These are phyloP conservation scores for Bruguiera parviflora DNA, from an alignment of 345 rosid species.

Conservation along the genomic window DNA sequence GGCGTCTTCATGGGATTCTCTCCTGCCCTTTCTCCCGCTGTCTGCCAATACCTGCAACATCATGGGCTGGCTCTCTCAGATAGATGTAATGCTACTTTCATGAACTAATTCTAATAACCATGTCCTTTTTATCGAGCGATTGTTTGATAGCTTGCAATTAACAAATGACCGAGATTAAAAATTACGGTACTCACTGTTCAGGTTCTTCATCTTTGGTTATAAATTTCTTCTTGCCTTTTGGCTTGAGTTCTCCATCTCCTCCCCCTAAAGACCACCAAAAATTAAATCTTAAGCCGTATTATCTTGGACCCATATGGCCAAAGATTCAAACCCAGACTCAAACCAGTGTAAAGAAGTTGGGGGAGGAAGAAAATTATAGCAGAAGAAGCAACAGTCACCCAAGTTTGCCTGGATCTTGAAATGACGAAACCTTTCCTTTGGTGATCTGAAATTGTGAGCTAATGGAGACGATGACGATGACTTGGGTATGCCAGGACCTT, in stretches of 20 bases:
- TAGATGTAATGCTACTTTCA: too few species aligned
- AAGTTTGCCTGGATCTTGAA: slow-evolving; percentile 58
- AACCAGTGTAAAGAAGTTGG: neutral
- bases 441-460: slow-evolving; percentile 18
- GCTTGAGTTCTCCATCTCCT: slow-evolving; percentile 67
- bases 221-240: slow-evolving; percentile 75
- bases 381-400: slow-evolving; percentile 29
- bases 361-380: neutral
- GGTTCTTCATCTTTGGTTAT: slow-evolving; percentile 92
- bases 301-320: neutral
- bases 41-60: slow-evolving; percentile 76
- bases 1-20: slow-evolving; percentile 98
- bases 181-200: slow-evolving; percentile 47
- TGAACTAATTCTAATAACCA: too few species aligned
- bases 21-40: slow-evolving; percentile 86
- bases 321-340: neutral
- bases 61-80: neutral
- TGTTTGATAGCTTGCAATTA: too few species aligned
- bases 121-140: too few species aligned
- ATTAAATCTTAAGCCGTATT: neutral
- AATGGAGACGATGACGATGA: slow-evolving; percentile 23
- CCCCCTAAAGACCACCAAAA: slow-evolving; percentile 41
- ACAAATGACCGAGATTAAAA: too few species aligned
- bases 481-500: slow-evolving; percentile 19
- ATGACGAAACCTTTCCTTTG: slow-evolving; percentile 24